Base-by-base conservation (phyloP, 352 stramenopile genomes). In the Pythium dissotocum region DNA sequence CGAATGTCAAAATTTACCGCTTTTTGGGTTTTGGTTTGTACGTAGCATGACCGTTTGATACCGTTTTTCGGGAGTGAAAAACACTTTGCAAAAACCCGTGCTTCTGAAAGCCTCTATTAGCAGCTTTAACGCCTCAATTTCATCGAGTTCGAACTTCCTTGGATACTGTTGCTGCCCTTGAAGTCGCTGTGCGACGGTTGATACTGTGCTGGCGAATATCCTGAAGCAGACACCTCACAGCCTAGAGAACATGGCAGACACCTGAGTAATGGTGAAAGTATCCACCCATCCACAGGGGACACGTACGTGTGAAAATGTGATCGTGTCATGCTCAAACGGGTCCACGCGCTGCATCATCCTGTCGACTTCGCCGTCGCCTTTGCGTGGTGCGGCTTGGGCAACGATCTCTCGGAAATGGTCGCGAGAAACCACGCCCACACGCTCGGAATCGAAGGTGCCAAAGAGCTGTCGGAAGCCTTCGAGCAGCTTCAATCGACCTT, bases 271-370 rank as follows among this genome's bases (percentile, higher is more conserved):
- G 4, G 36, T 12, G 7, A 30, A 18, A 46, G 24, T 10, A 36
- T 44, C 33, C 1, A 61, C 33, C 58, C 16, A 44, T n/a, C 42
- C 28, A 5, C 2, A 30, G 12, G 36, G 13, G 1, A 26, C 26
- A 54, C 63, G 26, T 61, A 78, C 72, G 28, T 94, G 84, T 6
- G 81, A 90, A 66, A 93, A 95, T 4, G 83, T 94, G 54, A 94
- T 71, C n/a, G 83, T 73, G 61, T 93, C 79, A 72, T 92, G 79
- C 28, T 80, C 69, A 28, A 83, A 86, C 4, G 86, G 86, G 63
- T 94, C 86, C 32, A 91, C 69, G 7, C 65, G 72, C 21, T 84
- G 74, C 2, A 94, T 21, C 7, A 94, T 65, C 10, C 62, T 72
- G 44, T 75, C 70, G 21, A 90, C 63, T 32, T 71, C 65, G 21